Percentiles rank a stretch among this genome's conserved stretches.
Conservation (phyloP, 495 filamentous ascomycete species). For the Penicillium samsonianum region DNA sequence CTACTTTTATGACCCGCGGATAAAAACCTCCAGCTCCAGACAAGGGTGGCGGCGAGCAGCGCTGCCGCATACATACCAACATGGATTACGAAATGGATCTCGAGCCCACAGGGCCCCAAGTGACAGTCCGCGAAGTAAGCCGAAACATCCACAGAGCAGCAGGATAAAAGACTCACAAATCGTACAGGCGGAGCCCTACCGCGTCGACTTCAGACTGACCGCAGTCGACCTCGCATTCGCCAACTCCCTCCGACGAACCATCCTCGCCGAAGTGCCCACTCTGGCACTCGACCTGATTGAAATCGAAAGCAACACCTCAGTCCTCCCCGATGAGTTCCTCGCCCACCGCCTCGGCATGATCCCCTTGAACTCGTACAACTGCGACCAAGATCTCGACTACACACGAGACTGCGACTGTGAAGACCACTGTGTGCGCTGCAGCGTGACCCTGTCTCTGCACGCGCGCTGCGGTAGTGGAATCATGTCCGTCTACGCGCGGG, state of each 20-base stretch:
- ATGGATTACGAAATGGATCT: conserved; percentile 75
- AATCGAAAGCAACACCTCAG: conserved; percentile 88
- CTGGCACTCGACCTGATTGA: conserved; percentile 95
- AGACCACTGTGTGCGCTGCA: conserved; percentile 85
- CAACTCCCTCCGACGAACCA: conserved; percentile 88
- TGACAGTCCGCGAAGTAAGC: conserved; percentile 69
- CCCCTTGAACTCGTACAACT: conserved; percentile 79
- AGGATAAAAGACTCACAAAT: neutral
- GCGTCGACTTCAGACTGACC: conserved; percentile 79
- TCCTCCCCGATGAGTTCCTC: conserved; percentile 94
- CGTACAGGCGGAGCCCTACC: conserved; percentile 63
- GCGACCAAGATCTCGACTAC: conserved; percentile 79
- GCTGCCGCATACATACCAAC: conserved; percentile 29
- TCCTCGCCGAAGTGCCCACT: conserved; percentile 93
- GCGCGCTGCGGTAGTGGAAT: conserved; percentile 80
- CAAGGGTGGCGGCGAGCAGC: conserved; percentile 27
- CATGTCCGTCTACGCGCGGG: conserved; percentile 88
- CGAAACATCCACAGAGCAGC: neutral
- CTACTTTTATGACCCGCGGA: conserved; percentile 1
- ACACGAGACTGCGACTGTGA: conserved; percentile 97
- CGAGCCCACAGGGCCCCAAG: conserved; percentile 65
- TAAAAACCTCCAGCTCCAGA: conserved; percentile 14
- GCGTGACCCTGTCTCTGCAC: conserved; percentile 77
- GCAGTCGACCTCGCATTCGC: conserved; percentile 85
- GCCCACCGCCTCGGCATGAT: conserved; percentile 90